Base-by-base conservation (phyloP, 164 flowering plant species). In the Sextonia rubra region DNA sequence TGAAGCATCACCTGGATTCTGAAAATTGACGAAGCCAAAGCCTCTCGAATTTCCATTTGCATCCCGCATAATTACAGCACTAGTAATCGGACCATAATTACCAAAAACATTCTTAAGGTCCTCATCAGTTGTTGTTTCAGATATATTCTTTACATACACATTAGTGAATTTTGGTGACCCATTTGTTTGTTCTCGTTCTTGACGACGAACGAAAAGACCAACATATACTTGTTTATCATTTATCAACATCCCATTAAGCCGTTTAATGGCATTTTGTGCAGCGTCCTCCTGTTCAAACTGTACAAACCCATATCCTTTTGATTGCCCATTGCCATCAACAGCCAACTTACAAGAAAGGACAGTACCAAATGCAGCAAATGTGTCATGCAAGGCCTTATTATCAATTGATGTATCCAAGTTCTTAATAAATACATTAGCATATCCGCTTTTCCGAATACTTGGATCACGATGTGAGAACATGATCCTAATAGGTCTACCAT, bases 311-410 rank as follows among this genome's bases (percentile, higher is more conserved):
- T 86, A 87, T 5, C 97, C 97, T 80, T 79, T 89, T 1, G 92
- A 85, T 48, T 82, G 83, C 6, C 90, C 93, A 78, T 70, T 86
- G 76, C 52, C 66, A 78, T 92, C 91, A 76, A 79, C 66, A 47
- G 92, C 93, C 30, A 90, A 86, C 82, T 92, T 92, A 86, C 95
- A 92, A 64, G 92, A 89, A 58, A 89, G 91, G 12, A 92, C 84
- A 12, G 82, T 79, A 8, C 97, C 95, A 76, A 92, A 89, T 37
- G 84, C 52, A 60, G 85, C 82, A 83, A 92, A 92, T 58, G 86
- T 88, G 12, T 90, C 93, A 66, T 77, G 77, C 85, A 92, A 80
- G 17, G 88, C 85, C 83, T 90, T 89, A 79, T 87, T 85, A 69
- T 89, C 95, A 20, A 92, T 82, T 14, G 90, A 75, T 25, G 84